phyloP scores from a whole-genome alignment of 2,329 filamentous ascomycete genomes.

The Tetracladium maxilliforme region DNA sequence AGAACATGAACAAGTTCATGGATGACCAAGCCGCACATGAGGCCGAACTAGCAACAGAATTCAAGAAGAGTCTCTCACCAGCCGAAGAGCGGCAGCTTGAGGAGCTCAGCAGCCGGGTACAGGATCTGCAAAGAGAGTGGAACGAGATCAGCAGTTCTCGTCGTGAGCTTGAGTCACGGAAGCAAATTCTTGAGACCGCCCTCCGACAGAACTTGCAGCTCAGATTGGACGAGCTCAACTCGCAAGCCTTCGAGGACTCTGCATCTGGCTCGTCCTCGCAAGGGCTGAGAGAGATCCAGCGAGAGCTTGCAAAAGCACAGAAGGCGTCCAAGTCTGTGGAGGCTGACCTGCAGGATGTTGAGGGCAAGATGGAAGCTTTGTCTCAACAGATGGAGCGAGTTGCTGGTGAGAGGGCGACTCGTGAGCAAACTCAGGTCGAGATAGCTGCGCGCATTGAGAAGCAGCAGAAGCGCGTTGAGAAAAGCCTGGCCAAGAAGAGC shows the following conservation, averaged over 20 bases:
- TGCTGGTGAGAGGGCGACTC: conserved; percentile 37
- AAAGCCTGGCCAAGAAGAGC: conserved; percentile 78
- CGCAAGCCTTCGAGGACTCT: conserved; percentile 55
- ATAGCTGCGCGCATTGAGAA: conserved; percentile 67
- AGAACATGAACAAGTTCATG: conserved; percentile 60
- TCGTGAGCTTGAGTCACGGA: conserved; percentile 64
- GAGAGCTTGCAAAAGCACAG: conserved; percentile 66
- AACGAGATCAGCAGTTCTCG: conserved; percentile 60
- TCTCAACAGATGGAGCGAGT: conserved; percentile 20
- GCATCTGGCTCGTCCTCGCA: conserved; percentile 46
- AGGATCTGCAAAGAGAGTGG: conserved; percentile 63
- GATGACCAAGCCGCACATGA: conserved; percentile 66
- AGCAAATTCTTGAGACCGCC: conserved; percentile 73
- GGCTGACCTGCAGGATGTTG: conserved; percentile 57
- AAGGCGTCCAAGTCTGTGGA: conserved; percentile 54
- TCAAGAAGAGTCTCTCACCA: conserved; percentile 75
- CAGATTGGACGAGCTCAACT: conserved; percentile 73
- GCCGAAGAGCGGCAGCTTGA: conserved; percentile 77
- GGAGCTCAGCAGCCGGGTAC: conserved; percentile 49
- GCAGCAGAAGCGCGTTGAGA: conserved; percentile 81
- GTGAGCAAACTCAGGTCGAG: conserved; percentile 59
- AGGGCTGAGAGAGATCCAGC: conserved; percentile 64
- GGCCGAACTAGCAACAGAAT: conserved; percentile 68
- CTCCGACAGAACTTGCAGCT: conserved; percentile 80
- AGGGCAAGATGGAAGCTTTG: conserved; percentile 49